Evolutionary conservation across 2,329 filamentous ascomycete genomes (phyloP), one percentile per base, ranked within the genome.

Genomic region (Chrysoporthe cubensis): DNA sequence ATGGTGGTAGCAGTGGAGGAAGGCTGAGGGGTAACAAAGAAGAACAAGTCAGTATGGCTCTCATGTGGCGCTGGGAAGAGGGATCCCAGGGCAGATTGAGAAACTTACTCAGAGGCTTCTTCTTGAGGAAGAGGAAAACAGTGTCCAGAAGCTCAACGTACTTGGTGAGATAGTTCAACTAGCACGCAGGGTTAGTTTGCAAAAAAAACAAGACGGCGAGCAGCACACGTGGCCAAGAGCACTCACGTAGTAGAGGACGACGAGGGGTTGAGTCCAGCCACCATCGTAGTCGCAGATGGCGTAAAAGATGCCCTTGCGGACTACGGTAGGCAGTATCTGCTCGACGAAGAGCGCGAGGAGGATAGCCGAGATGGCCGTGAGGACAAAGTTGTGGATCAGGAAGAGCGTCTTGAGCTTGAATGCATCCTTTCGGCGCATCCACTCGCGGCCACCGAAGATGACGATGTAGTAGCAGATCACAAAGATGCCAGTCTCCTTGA

Each of bases 1-100:
- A 80, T 98, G 95, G 86, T 98, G 95, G 84, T 98, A 98, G 84
- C 93, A 97, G 88, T 98, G 95, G 74, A 98, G 92, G 90, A 98
- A 98, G 77, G 96, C 86, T 89, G 71, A 44, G 52, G 32, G 50
- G 50, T 52, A 32, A 13, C n/a, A 14, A 18, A 4, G 13, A 9
- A 44, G 14, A 60, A 4, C 6, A 56, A 16, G 71, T 81, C 76
- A 82, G 78, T 73, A 52, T 64, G 43, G 26, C 21, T 42, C 21
- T 52, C 13, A n/a, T 42, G n/a, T 58, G 44, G 44, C 37, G 34
- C 56, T n/a, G 37, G 7, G 18, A 18, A 7, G 2, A 37, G 32
- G 3, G 3, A 7, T 26, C 2, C n/a, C 57, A 21, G 40, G 26
- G 40, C 7, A 43, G 21, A 40, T 3, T 26, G 14, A 58, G 11